A percentile compares a stretch with the other conserved stretches of the same genome.
Evolutionary conservation across 352 stramenopile genomes (phyloP).

Genomic region (Pythium rhizo-oryzae): DNA sequence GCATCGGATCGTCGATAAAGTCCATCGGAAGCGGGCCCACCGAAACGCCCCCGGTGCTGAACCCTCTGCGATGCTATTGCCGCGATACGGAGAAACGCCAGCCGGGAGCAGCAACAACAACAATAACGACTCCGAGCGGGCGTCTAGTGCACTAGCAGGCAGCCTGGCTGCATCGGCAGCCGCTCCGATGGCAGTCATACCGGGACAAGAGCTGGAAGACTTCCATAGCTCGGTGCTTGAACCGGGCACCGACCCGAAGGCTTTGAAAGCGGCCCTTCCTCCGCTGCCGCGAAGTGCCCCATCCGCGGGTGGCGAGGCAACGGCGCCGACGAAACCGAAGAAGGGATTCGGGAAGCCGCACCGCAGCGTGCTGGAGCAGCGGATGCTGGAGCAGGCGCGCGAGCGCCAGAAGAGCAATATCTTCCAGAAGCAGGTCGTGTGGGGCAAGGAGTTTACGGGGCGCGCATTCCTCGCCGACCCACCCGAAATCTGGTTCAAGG

Average conservation of each 20-base stretch:
- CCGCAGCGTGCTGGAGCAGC: constrained; percentile 67
- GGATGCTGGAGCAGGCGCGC: constrained; percentile 45
- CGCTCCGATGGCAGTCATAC: constrained; percentile 1
- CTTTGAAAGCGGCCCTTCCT: background rate
- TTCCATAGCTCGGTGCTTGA: constrained; percentile 24
- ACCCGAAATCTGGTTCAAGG: constrained; percentile 82
- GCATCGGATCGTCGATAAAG: constrained; percentile 26
- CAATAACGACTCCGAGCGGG: constrained; percentile 20
- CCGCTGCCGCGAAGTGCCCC: constrained; percentile 5
- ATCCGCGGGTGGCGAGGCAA: background rate
- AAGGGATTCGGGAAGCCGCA: constrained; percentile 54
- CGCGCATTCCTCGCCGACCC: constrained; percentile 85
- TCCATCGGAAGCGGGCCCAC: constrained; percentile 23
- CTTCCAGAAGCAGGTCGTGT: constrained; percentile 72
- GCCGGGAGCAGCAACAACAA: constrained; percentile 27
- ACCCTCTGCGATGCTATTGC: constrained; percentile 22
- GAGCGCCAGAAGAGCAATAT: constrained; percentile 60
- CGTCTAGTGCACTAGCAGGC: background rate
- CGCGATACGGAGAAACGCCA: constrained; percentile 12
- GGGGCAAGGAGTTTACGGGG: constrained; percentile 79
- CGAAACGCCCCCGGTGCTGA: constrained; percentile 3
- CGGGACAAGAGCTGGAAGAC: constrained; percentile 30
- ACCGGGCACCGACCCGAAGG: background rate
- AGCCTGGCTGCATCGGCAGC: background rate
- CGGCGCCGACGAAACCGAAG: constrained; percentile 5